These are phyloP conservation scores for Nothomitra cinnamomea DNA, from an alignment of 2,329 filamentous ascomycete species.

Conservation along the genomic window DNA sequence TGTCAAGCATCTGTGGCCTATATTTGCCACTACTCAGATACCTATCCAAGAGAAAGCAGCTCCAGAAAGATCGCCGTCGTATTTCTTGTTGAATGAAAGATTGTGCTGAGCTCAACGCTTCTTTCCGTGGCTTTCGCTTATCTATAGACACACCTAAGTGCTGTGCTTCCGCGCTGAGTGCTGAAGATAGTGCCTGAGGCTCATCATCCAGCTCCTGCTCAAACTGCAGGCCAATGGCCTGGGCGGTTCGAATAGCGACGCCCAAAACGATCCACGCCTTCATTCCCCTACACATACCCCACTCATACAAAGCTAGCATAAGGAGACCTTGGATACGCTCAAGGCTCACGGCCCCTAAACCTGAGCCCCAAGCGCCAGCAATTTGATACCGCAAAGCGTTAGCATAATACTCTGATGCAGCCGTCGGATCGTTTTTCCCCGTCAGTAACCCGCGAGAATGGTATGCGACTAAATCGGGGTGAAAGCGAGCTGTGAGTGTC, in stretches of 20 bases:
- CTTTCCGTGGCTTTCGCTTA: background rate
- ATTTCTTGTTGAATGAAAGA: constrained; percentile 43
- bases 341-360: constrained; percentile 34
- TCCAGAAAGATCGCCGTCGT: constrained; percentile 54
- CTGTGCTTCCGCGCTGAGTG: constrained; percentile 15
- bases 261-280: constrained; percentile 52
- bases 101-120: constrained; percentile 4
- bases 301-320: constrained; percentile 57
- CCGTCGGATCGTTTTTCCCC: constrained; percentile 30
- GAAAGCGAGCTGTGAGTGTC: constrained; percentile 52
- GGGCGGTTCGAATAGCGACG: constrained; percentile 41
- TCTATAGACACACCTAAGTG: constrained; percentile 11
- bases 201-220: constrained; percentile 26
- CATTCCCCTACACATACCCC: constrained; percentile 45
- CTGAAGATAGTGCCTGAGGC: constrained; percentile 16
- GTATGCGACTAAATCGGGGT: constrained; percentile 36
- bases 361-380: constrained; percentile 29
- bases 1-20: constrained; percentile 36
- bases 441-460: constrained; percentile 29
- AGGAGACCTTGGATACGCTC: constrained; percentile 50
- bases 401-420: constrained; percentile 48
- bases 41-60: constrained; percentile 55
- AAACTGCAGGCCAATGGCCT: constrained; percentile 42
- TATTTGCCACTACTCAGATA: constrained; percentile 34
- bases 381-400: constrained; percentile 34